These are phyloP conservation scores for Avena atlantica DNA, from an alignment of 176 grass and related monocot species.

Conservation along the genomic window DNA sequence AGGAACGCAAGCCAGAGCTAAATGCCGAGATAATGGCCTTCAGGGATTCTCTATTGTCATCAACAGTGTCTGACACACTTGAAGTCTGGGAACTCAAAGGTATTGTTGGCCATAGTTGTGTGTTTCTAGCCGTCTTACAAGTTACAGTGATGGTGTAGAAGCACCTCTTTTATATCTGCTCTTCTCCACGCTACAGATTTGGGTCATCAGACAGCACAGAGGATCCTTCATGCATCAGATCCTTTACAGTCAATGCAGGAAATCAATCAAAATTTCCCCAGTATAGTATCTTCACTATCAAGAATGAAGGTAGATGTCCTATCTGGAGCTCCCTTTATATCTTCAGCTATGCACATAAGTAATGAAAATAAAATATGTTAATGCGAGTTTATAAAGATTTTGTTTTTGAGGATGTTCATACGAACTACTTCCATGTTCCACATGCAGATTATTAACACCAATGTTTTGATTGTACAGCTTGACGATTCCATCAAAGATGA, in stretches of 20 bases:
- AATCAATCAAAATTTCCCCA: conserved; percentile 99
- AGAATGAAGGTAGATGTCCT: conserved; percentile 82
- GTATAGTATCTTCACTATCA: conserved; percentile 95
- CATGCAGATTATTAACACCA: conserved; percentile 35
- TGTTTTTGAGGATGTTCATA: conserved; percentile 33
- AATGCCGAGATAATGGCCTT: conserved; percentile 85
- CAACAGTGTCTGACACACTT: conserved; percentile 85
- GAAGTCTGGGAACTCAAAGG: conserved; percentile 99
- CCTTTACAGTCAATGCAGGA: conserved; percentile 99
- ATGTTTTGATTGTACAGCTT: conserved; percentile 59
- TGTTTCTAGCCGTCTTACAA: conserved; percentile 37
- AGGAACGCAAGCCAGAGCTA: conserved; percentile 93
- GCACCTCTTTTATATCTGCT: conserved; percentile 33
- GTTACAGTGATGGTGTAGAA: conserved; percentile 24
- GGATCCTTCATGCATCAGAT: conserved; percentile 93
- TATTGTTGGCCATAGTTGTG: conserved; percentile 44
- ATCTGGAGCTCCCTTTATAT: conserved; percentile 31
- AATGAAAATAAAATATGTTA: background rate
- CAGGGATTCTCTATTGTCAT: conserved; percentile 92
- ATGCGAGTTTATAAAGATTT: conserved; percentile 24
- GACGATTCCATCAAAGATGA: conserved; percentile 88
- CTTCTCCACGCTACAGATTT: conserved; percentile 69
- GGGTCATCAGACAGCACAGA: conserved; percentile 96
- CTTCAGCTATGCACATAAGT: background rate
- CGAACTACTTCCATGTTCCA: conserved; percentile 18